Evolutionary conservation across 345 rosid genomes (phyloP), one percentile per base, ranked within the genome.

Genomic region (Cardamine occulta): DNA sequence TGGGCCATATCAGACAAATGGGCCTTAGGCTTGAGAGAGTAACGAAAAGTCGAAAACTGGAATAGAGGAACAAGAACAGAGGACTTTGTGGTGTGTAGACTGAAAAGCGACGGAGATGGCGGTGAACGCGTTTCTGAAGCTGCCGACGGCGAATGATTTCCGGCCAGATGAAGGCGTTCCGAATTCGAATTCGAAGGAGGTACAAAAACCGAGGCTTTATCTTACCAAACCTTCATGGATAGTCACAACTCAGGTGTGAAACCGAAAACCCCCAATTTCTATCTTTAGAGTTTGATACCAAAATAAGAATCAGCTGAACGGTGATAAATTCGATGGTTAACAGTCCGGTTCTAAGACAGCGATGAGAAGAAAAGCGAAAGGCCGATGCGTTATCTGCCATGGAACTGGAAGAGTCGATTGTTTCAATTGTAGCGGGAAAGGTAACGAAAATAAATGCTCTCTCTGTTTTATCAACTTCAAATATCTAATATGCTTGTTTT

Each of bases 351-450:
- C 76, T 59, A 71, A 75, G 73, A 87, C 75, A 65, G 69, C 54
- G 44, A 56, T 12, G 39, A 79, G 71, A 74, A 84, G 65, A 77
- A 87, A 74, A 74, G 83, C 84, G 4, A 87, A 93, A 40, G 88
- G 87, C 1, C 78, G 91, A 21, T 90, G 98, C 52, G 86, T 84
- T 12, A 76, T 84, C 54, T 93, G 98, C 73, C 69, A 73, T 4
- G 96, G 98, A 48, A 77, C 69, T 23, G 98, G 98, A 57, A 82
- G 85, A 80, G 86, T 86, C 53, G 81, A 84, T 70, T 88, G 96
- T 83, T 82, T 69, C 77, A 74, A 56, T 26, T 93, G 98, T 69
- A 45, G 56, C 24, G 98, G 96, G 48, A 84, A 70, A 85, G 94
- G 98, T 93, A 21, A 63, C 3, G 6, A 29, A 17, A 8, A 0